Percentiles rank a stretch among this genome's conserved stretches.
These are phyloP conservation scores for Trichoderma cornu-damae DNA, from an alignment of 2,329 filamentous ascomycete species.

Conservation along the genomic window DNA sequence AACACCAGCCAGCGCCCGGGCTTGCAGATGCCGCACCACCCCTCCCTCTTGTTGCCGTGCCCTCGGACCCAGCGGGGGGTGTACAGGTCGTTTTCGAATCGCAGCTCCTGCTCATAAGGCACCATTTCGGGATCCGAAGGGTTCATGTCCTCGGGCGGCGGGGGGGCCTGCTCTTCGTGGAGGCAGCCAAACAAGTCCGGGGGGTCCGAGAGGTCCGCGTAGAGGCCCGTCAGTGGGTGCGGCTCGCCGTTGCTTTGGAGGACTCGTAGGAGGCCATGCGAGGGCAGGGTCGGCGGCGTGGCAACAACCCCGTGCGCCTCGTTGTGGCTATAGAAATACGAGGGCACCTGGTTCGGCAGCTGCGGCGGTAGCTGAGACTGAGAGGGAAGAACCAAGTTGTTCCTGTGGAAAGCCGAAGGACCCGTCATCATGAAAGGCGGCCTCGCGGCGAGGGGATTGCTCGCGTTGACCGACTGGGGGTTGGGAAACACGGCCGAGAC, in stretches of 20 bases:
- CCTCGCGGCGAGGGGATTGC: conserved; percentile 52
- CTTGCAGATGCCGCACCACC: conserved; percentile 87
- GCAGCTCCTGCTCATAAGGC: conserved; percentile 71
- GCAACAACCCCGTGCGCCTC: conserved; percentile 46
- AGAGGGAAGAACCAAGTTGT: conserved; percentile 53
- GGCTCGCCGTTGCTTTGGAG: conserved; percentile 70
- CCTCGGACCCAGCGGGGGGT: conserved; percentile 80
- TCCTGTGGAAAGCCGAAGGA: conserved; percentile 46
- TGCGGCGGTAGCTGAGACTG: conserved; percentile 46
- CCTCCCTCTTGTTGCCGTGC: conserved; percentile 80
- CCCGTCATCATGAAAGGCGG: conserved; percentile 52
- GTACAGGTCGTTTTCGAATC: conserved; percentile 77
- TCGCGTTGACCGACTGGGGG: conserved; percentile 50
- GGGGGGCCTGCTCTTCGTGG: conserved; percentile 66
- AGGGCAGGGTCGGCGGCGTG: conserved; percentile 55
- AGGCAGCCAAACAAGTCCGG: conserved; percentile 73
- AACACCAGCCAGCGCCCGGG: conserved; percentile 79
- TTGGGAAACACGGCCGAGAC: conserved; percentile 37
- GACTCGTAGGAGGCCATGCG: conserved; percentile 67
- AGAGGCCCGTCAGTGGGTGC: conserved; percentile 62
- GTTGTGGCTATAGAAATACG: conserved; percentile 46
- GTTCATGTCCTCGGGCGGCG: conserved; percentile 77
- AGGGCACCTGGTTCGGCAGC: conserved; percentile 34
- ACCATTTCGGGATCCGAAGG: conserved; percentile 68
- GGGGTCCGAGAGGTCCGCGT: conserved; percentile 67